Conservation (phyloP, 2,329 filamentous ascomycete species). For the Alternaria novae-zelandiae region DNA sequence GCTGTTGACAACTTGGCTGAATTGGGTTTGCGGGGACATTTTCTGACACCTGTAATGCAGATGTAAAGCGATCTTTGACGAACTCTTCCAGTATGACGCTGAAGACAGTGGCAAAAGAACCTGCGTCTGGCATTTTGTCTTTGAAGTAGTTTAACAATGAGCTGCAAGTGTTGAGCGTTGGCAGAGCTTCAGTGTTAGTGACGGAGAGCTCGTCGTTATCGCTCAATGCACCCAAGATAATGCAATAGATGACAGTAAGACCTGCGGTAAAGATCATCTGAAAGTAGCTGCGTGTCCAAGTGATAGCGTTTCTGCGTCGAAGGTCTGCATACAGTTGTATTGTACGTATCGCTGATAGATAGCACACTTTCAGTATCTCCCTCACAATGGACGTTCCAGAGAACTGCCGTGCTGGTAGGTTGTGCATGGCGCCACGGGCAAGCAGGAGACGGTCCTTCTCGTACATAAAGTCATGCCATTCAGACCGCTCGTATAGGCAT, state of each 20-base stretch:
- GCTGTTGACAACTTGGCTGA: background rate
- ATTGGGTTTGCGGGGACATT: background rate
- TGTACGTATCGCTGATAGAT: constrained; percentile 46
- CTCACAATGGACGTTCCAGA: constrained; percentile 6
- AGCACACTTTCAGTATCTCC: constrained; percentile 31
- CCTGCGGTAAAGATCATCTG: constrained; percentile 57
- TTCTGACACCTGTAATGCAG: background rate
- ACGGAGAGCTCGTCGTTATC: background rate
- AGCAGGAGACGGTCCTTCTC: constrained; percentile 52
- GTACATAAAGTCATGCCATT: constrained; percentile 55
- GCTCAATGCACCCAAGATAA: constrained; percentile 28
- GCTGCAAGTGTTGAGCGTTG: constrained; percentile 20
- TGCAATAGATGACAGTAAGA: constrained; percentile 37
- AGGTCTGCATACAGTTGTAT: constrained; percentile 51
- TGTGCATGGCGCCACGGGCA: constrained; percentile 51
- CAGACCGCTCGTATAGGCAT: constrained; percentile 53
- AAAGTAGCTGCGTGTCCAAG: constrained; percentile 57
- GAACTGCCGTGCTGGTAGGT: constrained; percentile 27
- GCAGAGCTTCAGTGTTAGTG: constrained; percentile 5
- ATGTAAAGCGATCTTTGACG: constrained; percentile 4
- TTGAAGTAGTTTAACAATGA: constrained; percentile 32
- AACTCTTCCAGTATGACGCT: constrained; percentile 33
- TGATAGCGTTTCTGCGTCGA: constrained; percentile 47
- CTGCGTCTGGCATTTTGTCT: constrained; percentile 33
- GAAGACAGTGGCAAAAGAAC: constrained; percentile 34